Conservation (phyloP, 371 early-diverging fungal genomes). For the Mortierella sp. region DNA sequence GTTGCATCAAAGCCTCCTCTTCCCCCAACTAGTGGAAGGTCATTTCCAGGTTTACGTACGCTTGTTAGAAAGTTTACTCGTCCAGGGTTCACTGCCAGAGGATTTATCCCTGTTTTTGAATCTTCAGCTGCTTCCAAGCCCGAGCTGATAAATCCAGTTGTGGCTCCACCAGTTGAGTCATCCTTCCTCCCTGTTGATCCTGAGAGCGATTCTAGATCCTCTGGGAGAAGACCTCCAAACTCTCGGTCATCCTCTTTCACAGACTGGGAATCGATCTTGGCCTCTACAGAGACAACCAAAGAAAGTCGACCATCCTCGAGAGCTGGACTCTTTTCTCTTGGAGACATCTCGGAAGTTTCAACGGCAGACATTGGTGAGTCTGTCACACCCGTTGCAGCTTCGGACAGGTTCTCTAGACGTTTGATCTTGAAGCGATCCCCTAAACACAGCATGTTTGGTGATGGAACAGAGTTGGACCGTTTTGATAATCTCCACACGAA, state of each 20-base stretch:
- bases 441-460: slow-evolving; percentile 39
- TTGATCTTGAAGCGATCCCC: slow-evolving; percentile 39
- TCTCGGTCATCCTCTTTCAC: slow-evolving; percentile 44
- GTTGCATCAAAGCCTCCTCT: not conserved
- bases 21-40: slow-evolving; percentile 7
- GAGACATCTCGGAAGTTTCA: slow-evolving; percentile 31
- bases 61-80: slow-evolving; percentile 29
- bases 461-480: slow-evolving; percentile 49
- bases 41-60: slow-evolving; percentile 33
- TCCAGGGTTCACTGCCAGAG: slow-evolving; percentile 24
- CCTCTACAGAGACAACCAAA: slow-evolving; percentile 26
- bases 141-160: not conserved
- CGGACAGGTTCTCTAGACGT: slow-evolving; percentile 26
- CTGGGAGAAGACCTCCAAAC: slow-evolving; percentile 1
- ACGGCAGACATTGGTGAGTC: slow-evolving; percentile 24
- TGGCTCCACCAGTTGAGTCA: not conserved
- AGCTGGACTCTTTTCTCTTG: slow-evolving; percentile 19
- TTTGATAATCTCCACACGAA: slow-evolving; percentile 43
- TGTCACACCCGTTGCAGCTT: not conserved
- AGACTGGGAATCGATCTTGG: slow-evolving; percentile 22
- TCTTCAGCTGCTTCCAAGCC: not conserved
- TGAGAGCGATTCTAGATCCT: not conserved
- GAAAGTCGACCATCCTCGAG: slow-evolving; percentile 33
- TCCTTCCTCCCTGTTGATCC: not conserved
- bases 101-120: slow-evolving; percentile 30